These are phyloP conservation scores for Mycena belliarum DNA, from an alignment of 768 basidiomycete genomes.

Conservation along the genomic window DNA sequence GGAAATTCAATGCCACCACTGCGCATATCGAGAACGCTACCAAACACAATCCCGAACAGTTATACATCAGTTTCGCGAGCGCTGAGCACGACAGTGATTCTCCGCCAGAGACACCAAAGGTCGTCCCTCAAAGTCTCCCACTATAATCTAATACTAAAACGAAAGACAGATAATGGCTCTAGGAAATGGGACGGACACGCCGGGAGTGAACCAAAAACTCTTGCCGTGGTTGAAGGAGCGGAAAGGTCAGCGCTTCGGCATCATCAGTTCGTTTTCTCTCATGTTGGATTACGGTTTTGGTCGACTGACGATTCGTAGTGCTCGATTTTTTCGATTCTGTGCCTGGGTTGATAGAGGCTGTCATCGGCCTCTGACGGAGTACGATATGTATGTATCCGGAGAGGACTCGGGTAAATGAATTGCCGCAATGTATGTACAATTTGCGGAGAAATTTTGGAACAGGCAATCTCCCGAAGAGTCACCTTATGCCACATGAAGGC, in stretches of 20 bases:
- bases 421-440: too few species aligned
- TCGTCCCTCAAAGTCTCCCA: conserved; percentile 18
- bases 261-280: conserved; percentile 43
- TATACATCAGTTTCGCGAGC: conserved; percentile 52
- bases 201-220: conserved; percentile 46
- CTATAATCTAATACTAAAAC: background rate
- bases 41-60: conserved; percentile 36
- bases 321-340: conserved; percentile 50
- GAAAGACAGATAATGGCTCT: conserved; percentile 42
- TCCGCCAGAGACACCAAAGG: conserved; percentile 38
- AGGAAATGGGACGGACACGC: conserved; percentile 36
- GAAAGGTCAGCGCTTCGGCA: conserved; percentile 46
- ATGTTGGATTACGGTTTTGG: background rate
- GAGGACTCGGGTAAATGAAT: too few species aligned
- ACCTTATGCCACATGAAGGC: too few species aligned
- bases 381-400: too few species aligned
- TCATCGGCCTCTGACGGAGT: conserved; percentile 35
- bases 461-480: too few species aligned
- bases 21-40: conserved; percentile 46
- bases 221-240: conserved; percentile 43
- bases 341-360: conserved; percentile 48
- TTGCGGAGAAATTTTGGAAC: too few species aligned
- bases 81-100: conserved; percentile 38
- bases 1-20: conserved; percentile 42
- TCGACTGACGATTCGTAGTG: conserved; percentile 32